phyloP scores from a whole-genome alignment of 306 rosid species.

The Gastrolobium villosum region DNA sequence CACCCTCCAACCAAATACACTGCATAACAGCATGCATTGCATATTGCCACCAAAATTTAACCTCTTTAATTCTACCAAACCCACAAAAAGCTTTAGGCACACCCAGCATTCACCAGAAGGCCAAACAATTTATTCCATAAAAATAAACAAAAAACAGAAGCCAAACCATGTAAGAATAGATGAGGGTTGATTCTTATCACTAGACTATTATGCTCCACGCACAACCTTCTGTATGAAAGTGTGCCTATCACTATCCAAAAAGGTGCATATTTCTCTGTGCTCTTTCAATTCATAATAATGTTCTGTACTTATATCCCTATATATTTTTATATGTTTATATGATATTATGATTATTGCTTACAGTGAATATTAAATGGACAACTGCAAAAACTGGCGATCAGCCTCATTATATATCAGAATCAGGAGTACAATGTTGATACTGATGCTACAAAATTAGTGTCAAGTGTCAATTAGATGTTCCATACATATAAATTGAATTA shows the following conservation, averaged over 20 bases:
- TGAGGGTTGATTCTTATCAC: background rate
- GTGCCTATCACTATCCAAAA: background rate
- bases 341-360: background rate
- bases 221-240: background rate
- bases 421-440: constrained; percentile 7
- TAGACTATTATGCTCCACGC: background rate
- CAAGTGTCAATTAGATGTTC: constrained; percentile 9
- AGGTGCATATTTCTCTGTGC: background rate
- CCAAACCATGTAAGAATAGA: background rate
- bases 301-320: background rate
- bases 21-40: background rate
- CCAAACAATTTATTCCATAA: background rate
- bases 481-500: constrained; percentile 15
- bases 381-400: constrained; percentile 33
- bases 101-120: background rate
- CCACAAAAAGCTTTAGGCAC: background rate
- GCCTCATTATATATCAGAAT: background rate
- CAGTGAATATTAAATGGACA: constrained; percentile 5
- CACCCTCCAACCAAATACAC: background rate
- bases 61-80: background rate
- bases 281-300: constrained; percentile 7
- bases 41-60: constrained; percentile 15
- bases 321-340: background rate
- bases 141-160: background rate
- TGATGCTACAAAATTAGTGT: background rate